Evolutionary conservation across 345 rosid species (phyloP).

Genomic region (Theobroma cacao): DNA sequence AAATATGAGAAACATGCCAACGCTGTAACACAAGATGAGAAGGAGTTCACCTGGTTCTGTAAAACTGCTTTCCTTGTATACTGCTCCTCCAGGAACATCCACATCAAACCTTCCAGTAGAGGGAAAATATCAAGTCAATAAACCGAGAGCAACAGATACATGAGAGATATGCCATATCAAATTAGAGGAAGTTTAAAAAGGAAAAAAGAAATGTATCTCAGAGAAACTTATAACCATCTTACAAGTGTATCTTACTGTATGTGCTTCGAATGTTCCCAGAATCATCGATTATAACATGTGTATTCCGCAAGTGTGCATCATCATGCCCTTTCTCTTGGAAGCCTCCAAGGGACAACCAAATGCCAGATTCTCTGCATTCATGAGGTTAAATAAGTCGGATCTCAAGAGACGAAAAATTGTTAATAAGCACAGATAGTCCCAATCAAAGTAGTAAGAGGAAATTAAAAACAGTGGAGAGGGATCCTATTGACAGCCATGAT

Average conservation of each 20-base stretch:
- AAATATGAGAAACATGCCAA: constrained; percentile 1
- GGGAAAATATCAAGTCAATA: neutral
- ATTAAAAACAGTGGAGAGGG: neutral
- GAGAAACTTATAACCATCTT: constrained; percentile 22
- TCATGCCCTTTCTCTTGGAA: constrained; percentile 83
- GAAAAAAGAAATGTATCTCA: neutral
- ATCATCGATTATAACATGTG: constrained; percentile 84
- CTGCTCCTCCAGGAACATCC: constrained; percentile 86
- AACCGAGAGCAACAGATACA: neutral
- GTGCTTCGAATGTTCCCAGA: constrained; percentile 63
- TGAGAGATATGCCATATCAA: neutral
- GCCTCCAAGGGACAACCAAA: constrained; percentile 95
- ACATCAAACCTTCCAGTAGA: constrained; percentile 65
- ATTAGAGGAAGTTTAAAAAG: constrained; percentile 2
- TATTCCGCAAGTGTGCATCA: constrained; percentile 65
- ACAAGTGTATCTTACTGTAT: constrained; percentile 82
- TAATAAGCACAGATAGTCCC: neutral
- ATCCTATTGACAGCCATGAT: neutral
- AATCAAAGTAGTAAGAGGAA: neutral
- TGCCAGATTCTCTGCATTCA: constrained; percentile 57
- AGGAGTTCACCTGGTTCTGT: constrained; percentile 73
- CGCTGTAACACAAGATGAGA: neutral
- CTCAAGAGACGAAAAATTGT: neutral
- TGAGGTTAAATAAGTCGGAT: neutral
- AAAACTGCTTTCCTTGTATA: constrained; percentile 80